These are phyloP conservation scores for Capsicum baccatum DNA, from an alignment of 257 asterid genomes.

Conservation along the genomic window DNA sequence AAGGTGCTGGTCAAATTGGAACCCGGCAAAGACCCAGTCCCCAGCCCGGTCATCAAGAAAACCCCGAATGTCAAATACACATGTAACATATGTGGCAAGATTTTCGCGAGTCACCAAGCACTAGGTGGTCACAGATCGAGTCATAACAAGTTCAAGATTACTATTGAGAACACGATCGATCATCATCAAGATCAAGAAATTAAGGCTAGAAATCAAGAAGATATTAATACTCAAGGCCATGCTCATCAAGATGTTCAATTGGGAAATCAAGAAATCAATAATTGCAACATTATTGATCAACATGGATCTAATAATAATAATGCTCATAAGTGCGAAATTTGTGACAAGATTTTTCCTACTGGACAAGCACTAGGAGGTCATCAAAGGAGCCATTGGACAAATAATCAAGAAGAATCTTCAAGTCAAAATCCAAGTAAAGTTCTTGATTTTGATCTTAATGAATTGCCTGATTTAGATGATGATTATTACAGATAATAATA, in stretches of 20 bases:
- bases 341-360: slow-evolving; percentile 34
- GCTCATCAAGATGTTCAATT: neutral
- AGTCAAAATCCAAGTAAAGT: neutral
- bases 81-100: slow-evolving; percentile 42
- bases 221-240: neutral
- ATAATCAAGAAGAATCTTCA: neutral
- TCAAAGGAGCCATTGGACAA: slow-evolving; percentile 38
- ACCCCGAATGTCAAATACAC: slow-evolving; percentile 27
- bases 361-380: slow-evolving; percentile 55
- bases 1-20: neutral
- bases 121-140: slow-evolving; percentile 70
- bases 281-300: neutral
- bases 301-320: neutral
- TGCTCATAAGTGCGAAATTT: slow-evolving; percentile 32
- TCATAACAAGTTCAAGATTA: slow-evolving; percentile 53
- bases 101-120: slow-evolving; percentile 48
- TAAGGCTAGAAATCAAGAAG: neutral
- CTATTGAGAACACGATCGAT: slow-evolving; percentile 37
- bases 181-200: neutral
- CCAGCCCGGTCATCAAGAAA: neutral
- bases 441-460: slow-evolving; percentile 43
- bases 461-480: slow-evolving; percentile 32
- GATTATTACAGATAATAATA: neutral
- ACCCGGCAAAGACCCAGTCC: neutral
- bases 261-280: slow-evolving; percentile 9